Percentiles rank a stretch among this genome's conserved stretches.
These are phyloP conservation scores for Fusarium sp. DNA, from an alignment of 2,329 filamentous ascomycete species.

Conservation along the genomic window DNA sequence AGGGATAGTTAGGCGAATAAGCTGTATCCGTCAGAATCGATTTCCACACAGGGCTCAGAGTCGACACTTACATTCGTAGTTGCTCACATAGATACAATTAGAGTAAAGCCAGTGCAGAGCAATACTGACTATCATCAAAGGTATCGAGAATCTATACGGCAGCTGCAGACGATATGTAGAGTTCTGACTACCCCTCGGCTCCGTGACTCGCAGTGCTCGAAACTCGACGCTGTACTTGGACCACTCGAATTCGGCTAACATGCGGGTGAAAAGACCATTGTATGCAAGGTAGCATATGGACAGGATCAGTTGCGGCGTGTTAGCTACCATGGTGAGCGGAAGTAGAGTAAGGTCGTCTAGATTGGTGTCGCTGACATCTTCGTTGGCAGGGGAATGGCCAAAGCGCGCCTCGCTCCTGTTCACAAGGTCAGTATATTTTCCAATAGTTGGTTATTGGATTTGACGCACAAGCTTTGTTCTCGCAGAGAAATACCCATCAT, in stretches of 20 bases:
- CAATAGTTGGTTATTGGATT: no score
- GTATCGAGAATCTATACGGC: constrained; percentile 39
- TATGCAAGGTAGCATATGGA: constrained; percentile 32
- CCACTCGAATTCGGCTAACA: constrained; percentile 39
- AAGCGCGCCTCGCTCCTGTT: constrained; percentile 8
- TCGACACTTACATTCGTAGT: constrained; percentile 23
- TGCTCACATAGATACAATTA: constrained; percentile 38
- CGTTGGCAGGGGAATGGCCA: constrained; percentile 14
- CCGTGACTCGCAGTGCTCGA: constrained; percentile 30
- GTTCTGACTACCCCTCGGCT: constrained; percentile 27
- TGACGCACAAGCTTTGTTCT: constrained; percentile 16
- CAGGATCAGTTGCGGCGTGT: constrained; percentile 27
- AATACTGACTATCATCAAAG: constrained; percentile 27
- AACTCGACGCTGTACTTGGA: constrained; percentile 20
- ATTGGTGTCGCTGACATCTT: fast-evolving
- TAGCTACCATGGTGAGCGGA: constrained; percentile 23
- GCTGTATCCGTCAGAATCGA: constrained; percentile 4
- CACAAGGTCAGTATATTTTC: no score
- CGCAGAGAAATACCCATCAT: constrained; percentile 16
- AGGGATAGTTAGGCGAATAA: constrained; percentile 1
- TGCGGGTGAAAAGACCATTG: constrained; percentile 35
- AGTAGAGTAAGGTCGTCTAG: neutral
- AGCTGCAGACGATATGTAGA: constrained; percentile 41
- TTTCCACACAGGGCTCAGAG: neutral
- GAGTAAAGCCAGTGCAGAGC: constrained; percentile 41